These are phyloP conservation scores for Spathaspora hagerdaliae DNA, from an alignment of 805 yeast genomes.

Conservation along the genomic window DNA sequence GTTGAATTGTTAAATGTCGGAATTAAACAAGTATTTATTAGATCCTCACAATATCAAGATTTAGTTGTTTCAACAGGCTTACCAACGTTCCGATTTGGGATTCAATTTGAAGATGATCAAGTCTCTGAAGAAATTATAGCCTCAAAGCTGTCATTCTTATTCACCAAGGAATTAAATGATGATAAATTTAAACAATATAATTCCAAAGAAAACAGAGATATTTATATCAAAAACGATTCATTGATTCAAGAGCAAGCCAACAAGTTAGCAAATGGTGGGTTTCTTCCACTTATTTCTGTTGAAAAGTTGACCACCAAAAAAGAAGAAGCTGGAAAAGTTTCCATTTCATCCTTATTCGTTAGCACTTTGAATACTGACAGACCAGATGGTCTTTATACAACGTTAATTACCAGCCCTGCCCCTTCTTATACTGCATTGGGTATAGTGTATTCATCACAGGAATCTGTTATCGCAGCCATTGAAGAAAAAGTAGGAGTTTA, in stretches of 20 bases:
- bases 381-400: conserved; percentile 77
- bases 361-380: conserved; percentile 72
- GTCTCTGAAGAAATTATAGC: conserved; percentile 4
- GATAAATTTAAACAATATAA: conserved; percentile 14
- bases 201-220: conserved; percentile 25
- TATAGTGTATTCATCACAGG: conserved; percentile 82
- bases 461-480: conserved; percentile 79
- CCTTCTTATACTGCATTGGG: conserved; percentile 58
- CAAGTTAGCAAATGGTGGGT: conserved; percentile 25
- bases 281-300: conserved; percentile 25
- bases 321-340: conserved; percentile 17
- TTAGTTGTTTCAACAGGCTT: conserved; percentile 43
- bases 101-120: conserved; percentile 13
- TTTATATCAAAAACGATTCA: conserved; percentile 17
- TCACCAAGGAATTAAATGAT: conserved; percentile 12
- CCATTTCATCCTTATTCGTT: conserved; percentile 44
- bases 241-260: conserved; percentile 20
- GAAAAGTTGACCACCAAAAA: conserved; percentile 19
- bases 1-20: conserved; percentile 61
- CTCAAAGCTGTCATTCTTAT: conserved; percentile 21
- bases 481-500: conserved; percentile 84
- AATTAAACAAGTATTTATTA: conserved; percentile 43
- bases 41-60: conserved; percentile 21
- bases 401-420: conserved; percentile 74
- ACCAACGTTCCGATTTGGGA: conserved; percentile 45